These are phyloP conservation scores for Candida verbasci DNA, from an alignment of 805 yeast genomes.

Conservation along the genomic window DNA sequence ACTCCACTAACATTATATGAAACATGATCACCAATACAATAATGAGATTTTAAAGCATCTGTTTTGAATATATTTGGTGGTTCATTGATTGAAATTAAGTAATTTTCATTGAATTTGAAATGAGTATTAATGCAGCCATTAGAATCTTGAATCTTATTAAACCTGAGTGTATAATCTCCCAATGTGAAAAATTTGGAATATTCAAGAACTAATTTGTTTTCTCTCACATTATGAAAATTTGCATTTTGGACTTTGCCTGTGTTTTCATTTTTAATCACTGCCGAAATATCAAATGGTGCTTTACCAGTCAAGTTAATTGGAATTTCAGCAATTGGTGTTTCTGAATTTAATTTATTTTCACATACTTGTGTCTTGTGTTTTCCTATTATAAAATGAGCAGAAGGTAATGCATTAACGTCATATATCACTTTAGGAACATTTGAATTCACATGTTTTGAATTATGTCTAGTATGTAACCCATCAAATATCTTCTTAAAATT, in stretches of 20 bases:
- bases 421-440: conserved; percentile 21
- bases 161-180: conserved; percentile 66
- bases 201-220: conserved; percentile 20
- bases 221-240: conserved; percentile 8
- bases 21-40: conserved; percentile 92
- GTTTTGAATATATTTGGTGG: conserved; percentile 60
- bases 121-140: conserved; percentile 61
- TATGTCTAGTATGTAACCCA: conserved; percentile 43
- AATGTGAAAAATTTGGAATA: conserved; percentile 45
- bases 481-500: conserved; percentile 63
- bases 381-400: conserved; percentile 43
- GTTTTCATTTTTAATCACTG: conserved; percentile 57
- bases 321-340: conserved; percentile 31
- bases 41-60: conserved; percentile 29
- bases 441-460: conserved; percentile 18
- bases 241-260: conserved; percentile 39
- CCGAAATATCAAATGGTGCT: conserved; percentile 57
- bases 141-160: conserved; percentile 58
- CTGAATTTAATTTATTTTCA: conserved; percentile 27
- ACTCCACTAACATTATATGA: conserved; percentile 71
- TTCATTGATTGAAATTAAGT: conserved; percentile 63
- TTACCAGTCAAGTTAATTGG: conserved; percentile 53
- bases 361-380: conserved; percentile 47
- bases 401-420: conserved; percentile 60
- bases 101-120: conserved; percentile 33